Base-by-base conservation (phyloP, 2,329 filamentous ascomycete species). In the Davidsoniella virescens region DNA sequence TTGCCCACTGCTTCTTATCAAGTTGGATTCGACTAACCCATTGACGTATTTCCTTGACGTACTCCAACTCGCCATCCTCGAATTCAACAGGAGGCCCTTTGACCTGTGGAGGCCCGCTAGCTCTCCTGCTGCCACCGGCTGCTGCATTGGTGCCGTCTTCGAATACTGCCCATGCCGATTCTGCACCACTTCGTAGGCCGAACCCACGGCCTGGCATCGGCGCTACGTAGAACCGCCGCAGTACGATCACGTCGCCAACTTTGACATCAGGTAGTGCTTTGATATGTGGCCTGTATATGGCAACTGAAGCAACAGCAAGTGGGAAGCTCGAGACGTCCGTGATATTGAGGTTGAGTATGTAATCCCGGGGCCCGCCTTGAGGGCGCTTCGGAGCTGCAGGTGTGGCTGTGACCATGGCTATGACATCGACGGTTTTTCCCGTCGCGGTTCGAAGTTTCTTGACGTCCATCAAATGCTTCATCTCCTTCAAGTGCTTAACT, bases 101-200 rank as follows among this genome's bases (percentile, higher is more conserved):
- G 48, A 80, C 71, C 62, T 80, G 72, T 40, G 72, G 64, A 41
- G 69, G 61, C 12, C 48, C 48, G 44, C 42, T 33, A 9, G 16
- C 29, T 25, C 38, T 23, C 16, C 23, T 26, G 16, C 40, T 33
- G 8, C 29, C 29, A 33, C 29, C 12, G 29, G 29, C 29, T 33
- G 29, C 29, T 3, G 29, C 1, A 33, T 33, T 12, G 9, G 17
- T 9, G 12, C 60, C 58, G 43, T 64, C 61, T 56, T 78, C 73
- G 54, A 76, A 80, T 2, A 82, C 74, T 2, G 74, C 77, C 73
- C 78, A 82, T 49, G 73, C 71, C 14, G 75, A 79, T 33, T 64
- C 65, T 42, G 73, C 72, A n/a, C 65, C 68, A n/a, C 68, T 69
- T 44, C 69, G 64, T 46, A 80, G 62, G 0, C 73, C 76, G 54